phyloP scores from a whole-genome alignment of 257 asterid species.

The Nyctanthes arbortristis region DNA sequence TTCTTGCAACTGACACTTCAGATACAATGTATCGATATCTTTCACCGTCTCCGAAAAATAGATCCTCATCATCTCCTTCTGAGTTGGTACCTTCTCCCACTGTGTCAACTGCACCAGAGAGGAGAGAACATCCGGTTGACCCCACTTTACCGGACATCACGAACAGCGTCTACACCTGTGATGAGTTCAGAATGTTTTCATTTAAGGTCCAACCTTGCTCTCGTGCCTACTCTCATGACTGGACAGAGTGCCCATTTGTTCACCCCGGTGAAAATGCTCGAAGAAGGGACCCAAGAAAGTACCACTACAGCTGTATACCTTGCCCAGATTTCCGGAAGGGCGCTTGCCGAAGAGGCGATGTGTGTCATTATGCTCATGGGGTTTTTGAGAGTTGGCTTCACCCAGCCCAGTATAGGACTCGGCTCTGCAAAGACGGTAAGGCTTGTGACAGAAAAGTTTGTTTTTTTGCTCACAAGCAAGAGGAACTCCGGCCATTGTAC shows the following conservation, averaged over 20 bases:
- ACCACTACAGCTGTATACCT: constrained; percentile 77
- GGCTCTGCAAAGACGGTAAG: constrained; percentile 79
- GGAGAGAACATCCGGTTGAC: constrained; percentile 74
- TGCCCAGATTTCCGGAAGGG: constrained; percentile 88
- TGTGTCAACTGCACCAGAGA: constrained; percentile 37
- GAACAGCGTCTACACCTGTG: constrained; percentile 72
- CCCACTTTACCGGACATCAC: constrained; percentile 81
- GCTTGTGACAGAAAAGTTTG: constrained; percentile 74
- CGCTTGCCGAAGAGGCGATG: constrained; percentile 75
- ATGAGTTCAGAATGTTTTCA: constrained; percentile 81
- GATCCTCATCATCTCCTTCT: constrained; percentile 39
- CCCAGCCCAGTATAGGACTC: constrained; percentile 81
- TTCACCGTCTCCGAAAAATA: constrained; percentile 41
- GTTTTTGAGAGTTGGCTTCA: constrained; percentile 95
- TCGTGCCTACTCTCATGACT: constrained; percentile 88
- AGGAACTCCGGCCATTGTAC: constrained; percentile 77
- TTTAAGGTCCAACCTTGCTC: constrained; percentile 87
- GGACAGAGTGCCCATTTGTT: constrained; percentile 97
- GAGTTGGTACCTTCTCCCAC: constrained; percentile 39
- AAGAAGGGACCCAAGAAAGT: constrained; percentile 79
- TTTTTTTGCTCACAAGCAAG: constrained; percentile 79
- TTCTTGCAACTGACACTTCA: constrained; percentile 47
- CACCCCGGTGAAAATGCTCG: constrained; percentile 97
- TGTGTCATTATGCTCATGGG: constrained; percentile 89
- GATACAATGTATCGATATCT: constrained; percentile 36